These are phyloP conservation scores for Russula vinacea DNA, from an alignment of 768 basidiomycete genomes.

Conservation along the genomic window DNA sequence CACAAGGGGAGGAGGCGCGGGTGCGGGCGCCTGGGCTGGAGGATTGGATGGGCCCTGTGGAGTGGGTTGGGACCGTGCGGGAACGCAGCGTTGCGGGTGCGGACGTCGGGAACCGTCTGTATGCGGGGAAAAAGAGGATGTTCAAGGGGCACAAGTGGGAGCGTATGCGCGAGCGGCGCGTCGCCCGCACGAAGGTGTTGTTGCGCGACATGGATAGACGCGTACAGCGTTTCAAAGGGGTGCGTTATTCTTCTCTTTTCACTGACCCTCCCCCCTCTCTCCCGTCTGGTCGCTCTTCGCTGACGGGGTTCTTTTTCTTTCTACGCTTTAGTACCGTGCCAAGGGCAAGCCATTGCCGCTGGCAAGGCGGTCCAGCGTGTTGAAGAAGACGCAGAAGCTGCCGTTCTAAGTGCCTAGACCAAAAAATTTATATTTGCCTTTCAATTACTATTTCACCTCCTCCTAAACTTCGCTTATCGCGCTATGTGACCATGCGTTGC, in stretches of 20 bases:
- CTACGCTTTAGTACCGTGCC: constrained; percentile 21
- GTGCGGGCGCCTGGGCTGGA: neutral
- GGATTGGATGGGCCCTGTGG: constrained; percentile 37
- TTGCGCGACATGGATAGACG: constrained; percentile 70
- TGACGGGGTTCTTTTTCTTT: constrained; percentile 8
- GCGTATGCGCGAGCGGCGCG: constrained; percentile 49
- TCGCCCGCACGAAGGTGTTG: constrained; percentile 50
- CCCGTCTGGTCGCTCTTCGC: neutral
- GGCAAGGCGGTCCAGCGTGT: constrained; percentile 15
- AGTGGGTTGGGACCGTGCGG: constrained; percentile 34
- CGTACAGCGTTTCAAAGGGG: constrained; percentile 62
- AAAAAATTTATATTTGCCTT: neutral
- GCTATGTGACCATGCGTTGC: neutral
- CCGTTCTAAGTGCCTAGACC: constrained; percentile 25
- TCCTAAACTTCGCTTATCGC: neutral
- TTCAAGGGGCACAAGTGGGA: constrained; percentile 95
- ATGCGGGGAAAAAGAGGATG: constrained; percentile 77
- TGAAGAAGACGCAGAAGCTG: constrained; percentile 29
- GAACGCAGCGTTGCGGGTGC: constrained; percentile 43
- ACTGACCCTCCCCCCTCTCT: too few species aligned
- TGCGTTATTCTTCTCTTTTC: constrained; percentile 31
- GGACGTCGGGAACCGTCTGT: constrained; percentile 60
- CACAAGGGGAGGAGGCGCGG: neutral
- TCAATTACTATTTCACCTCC: constrained; percentile 4
- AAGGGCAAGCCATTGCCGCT: constrained; percentile 28